These are phyloP conservation scores for Arbutus unedo DNA, from an alignment of 148 eudicot genomes.

Conservation along the genomic window DNA sequence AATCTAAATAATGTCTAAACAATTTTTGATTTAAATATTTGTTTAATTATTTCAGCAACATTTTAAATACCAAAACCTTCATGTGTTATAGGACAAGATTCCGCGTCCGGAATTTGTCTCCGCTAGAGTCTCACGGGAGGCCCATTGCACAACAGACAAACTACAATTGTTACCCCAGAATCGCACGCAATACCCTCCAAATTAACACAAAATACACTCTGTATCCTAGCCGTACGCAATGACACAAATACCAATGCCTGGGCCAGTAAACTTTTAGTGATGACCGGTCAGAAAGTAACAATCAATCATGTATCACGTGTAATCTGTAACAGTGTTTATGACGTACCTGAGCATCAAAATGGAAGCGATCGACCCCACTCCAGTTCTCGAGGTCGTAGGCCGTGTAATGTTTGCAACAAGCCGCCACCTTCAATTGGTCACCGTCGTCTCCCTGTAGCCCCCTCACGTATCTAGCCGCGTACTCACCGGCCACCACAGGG, in stretches of 20 bases:
- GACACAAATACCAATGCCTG: neutral
- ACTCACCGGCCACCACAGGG: conserved; percentile 60
- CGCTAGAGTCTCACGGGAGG: neutral
- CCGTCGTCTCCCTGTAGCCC: conserved; percentile 75
- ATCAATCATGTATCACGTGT: neutral
- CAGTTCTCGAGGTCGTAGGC: conserved; percentile 96
- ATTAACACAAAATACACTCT: neutral
- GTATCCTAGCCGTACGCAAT: too few species aligned
- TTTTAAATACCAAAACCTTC: too few species aligned
- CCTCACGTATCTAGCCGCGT: conserved; percentile 69
- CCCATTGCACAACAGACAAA: neutral
- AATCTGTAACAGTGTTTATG: neutral
- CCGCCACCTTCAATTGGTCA: conserved; percentile 78
- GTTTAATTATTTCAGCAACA: too few species aligned
- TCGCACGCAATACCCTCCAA: neutral
- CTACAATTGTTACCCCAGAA: neutral
- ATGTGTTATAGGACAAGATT: too few species aligned
- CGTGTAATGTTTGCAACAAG: conserved; percentile 90
- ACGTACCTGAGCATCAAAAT: conserved; percentile 72
- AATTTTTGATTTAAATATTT: too few species aligned
- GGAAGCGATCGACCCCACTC: conserved; percentile 85
- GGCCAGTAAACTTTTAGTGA: neutral
- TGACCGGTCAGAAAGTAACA: conserved; percentile 9
- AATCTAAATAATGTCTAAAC: too few species aligned
- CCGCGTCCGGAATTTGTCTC: too few species aligned